These are phyloP conservation scores for Rhizomucor pusillus DNA, from an alignment of 371 early-diverging fungal genomes.

Conservation along the genomic window DNA sequence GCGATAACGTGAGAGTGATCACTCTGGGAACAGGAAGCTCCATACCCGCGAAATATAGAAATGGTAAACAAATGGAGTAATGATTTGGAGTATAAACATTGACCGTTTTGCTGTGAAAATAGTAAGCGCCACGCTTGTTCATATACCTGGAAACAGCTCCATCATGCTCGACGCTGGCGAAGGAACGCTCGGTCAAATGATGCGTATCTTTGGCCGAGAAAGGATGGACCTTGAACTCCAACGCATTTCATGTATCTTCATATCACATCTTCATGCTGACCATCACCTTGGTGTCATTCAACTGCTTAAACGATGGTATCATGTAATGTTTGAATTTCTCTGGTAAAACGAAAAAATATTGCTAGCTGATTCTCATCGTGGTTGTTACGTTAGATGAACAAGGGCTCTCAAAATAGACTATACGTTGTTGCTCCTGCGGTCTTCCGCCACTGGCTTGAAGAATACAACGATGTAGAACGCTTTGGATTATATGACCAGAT, in stretches of 20 bases:
- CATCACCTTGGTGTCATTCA: conserved; percentile 94
- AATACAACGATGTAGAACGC: conserved; percentile 65
- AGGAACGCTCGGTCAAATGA: conserved; percentile 93
- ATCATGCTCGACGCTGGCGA: conserved; percentile 97
- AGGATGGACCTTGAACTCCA: conserved; percentile 40
- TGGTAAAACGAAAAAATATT: background rate
- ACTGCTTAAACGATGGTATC: conserved; percentile 44
- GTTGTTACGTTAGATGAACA: conserved; percentile 1
- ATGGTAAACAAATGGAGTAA: conserved; percentile 69
- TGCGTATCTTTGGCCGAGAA: conserved; percentile 67
- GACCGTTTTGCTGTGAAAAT: conserved; percentile 4
- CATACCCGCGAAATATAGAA: conserved; percentile 94
- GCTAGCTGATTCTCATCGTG: background rate
- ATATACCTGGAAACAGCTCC: conserved; percentile 57
- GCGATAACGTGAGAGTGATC: conserved; percentile 54
- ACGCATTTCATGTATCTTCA: conserved; percentile 76
- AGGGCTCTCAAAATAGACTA: background rate
- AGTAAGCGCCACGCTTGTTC: conserved; percentile 85
- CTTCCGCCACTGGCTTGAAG: conserved; percentile 66
- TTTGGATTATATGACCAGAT: conserved; percentile 44
- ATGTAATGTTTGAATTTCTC: background rate
- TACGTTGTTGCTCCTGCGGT: conserved; percentile 64
- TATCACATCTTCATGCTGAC: conserved; percentile 99
- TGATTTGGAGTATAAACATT: conserved; percentile 9
- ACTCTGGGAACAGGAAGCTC: conserved; percentile 97